Evolutionary conservation across 108 stramenopile genomes (phyloP).

Genomic region (Cylindrotheca fusiformis): DNA sequence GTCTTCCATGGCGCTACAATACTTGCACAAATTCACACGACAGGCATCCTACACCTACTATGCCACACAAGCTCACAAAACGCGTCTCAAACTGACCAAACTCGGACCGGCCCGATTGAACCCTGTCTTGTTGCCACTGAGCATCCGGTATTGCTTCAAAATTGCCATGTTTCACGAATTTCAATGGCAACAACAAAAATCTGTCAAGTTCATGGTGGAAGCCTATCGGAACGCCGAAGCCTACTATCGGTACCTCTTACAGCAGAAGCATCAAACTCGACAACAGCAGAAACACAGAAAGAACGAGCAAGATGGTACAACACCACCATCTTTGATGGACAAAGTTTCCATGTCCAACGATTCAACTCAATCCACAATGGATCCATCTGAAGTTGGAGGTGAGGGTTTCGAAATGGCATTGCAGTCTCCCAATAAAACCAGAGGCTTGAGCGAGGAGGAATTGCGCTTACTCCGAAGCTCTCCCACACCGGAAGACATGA

Average conservation of each 20-base stretch:
- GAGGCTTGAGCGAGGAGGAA: neutral
- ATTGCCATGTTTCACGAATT: constrained; percentile 66
- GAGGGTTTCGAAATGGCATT: constrained; percentile 46
- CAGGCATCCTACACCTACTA: constrained; percentile 48
- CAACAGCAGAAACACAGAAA: neutral
- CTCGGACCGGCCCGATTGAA: constrained; percentile 26
- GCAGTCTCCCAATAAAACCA: neutral
- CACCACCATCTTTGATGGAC: neutral
- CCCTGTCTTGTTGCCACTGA: constrained; percentile 37
- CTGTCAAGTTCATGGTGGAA: constrained; percentile 42
- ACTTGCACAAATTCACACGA: constrained; percentile 31
- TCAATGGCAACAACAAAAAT: constrained; percentile 48
- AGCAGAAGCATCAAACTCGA: constrained; percentile 15
- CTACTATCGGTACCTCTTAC: constrained; percentile 44
- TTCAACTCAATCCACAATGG: no score
- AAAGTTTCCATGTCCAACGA: constrained; percentile 6
- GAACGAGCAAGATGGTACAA: neutral
- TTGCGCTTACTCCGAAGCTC: neutral
- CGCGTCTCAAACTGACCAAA: constrained; percentile 39
- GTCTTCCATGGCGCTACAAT: constrained; percentile 22
- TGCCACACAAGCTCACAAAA: constrained; percentile 26
- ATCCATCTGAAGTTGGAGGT: neutral
- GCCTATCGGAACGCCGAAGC: constrained; percentile 44
- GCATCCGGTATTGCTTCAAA: constrained; percentile 66
- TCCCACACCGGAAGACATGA: constrained; percentile 43